These are phyloP conservation scores for Epichloe scottii DNA, from an alignment of 2,329 filamentous ascomycete genomes.

Conservation along the genomic window DNA sequence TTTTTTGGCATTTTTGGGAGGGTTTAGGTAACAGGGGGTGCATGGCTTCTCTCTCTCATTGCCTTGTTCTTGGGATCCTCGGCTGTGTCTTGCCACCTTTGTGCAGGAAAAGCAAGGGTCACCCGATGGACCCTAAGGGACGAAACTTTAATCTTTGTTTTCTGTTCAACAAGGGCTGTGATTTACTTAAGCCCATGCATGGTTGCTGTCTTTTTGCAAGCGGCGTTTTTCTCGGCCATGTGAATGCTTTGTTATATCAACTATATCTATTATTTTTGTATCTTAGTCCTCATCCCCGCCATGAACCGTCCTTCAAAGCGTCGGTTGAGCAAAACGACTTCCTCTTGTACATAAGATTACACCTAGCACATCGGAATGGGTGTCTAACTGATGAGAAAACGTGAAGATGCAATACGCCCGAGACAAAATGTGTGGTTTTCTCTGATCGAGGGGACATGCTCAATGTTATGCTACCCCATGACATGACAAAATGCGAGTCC, in stretches of 20 bases:
- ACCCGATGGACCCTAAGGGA: too few relatives aligned
- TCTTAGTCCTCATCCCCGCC: background rate
- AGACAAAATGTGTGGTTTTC: background rate
- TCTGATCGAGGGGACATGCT: background rate
- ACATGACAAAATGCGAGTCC: too few relatives aligned
- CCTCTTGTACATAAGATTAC: slow-evolving; percentile 3
- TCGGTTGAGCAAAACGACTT: background rate
- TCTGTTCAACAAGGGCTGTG: background rate
- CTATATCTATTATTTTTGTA: background rate
- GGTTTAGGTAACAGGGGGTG: background rate
- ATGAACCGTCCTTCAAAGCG: background rate
- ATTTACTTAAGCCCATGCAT: background rate
- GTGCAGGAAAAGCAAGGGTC: background rate
- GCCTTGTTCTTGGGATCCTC: background rate
- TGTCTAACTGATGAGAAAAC: background rate
- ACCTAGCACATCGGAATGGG: background rate
- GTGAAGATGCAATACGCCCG: background rate
- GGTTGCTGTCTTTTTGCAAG: background rate
- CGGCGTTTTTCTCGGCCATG: slow-evolving; percentile 4
- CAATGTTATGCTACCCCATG: too few relatives aligned
- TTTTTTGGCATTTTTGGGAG: background rate
- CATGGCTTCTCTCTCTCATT: background rate
- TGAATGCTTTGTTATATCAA: slow-evolving; percentile 1
- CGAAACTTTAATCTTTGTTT: background rate
- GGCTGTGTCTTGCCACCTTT: background rate